Conservation (phyloP, 2,329 filamentous ascomycete genomes). For the Penicillium sp. region DNA sequence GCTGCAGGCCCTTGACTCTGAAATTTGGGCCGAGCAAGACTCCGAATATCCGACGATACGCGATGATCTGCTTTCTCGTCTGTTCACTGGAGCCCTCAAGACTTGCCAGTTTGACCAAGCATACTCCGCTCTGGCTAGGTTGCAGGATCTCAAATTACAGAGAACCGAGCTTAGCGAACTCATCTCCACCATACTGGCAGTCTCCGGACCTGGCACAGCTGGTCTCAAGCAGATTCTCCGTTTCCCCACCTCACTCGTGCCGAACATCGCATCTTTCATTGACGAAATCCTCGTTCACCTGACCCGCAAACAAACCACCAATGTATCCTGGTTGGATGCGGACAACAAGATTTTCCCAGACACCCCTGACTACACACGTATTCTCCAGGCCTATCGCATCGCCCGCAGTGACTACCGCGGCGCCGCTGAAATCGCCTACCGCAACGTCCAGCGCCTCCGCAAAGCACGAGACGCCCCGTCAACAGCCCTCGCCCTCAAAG, state of each 20-base stretch:
- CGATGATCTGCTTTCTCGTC: conserved; percentile 72
- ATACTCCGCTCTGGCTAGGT: conserved; percentile 72
- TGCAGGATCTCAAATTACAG: conserved; percentile 70
- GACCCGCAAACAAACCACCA: conserved; percentile 66
- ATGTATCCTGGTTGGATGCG: conserved; percentile 46
- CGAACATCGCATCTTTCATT: conserved; percentile 71
- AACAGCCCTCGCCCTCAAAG: conserved; percentile 37
- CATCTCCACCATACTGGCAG: conserved; percentile 46
- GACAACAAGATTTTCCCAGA: conserved; percentile 31
- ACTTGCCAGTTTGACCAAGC: conserved; percentile 79
- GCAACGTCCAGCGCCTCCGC: conserved; percentile 53
- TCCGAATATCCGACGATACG: conserved; percentile 46
- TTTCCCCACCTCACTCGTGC: conserved; percentile 63
- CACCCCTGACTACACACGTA: conserved; percentile 73
- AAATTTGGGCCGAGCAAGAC: conserved; percentile 32
- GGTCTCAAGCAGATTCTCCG: conserved; percentile 62
- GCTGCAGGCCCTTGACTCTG: conserved; percentile 58
- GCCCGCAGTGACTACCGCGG: conserved; percentile 83
- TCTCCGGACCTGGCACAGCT: conserved; percentile 38
- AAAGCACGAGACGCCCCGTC: conserved; percentile 34
- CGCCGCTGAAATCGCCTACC: conserved; percentile 57
- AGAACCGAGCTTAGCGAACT: conserved; percentile 69
- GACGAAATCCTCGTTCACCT: conserved; percentile 73
- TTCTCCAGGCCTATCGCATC: conserved; percentile 88
- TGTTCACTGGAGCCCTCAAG: conserved; percentile 78